phyloP scores from a whole-genome alignment of 2,329 filamentous ascomycete genomes.

The Phialophora tarda region DNA sequence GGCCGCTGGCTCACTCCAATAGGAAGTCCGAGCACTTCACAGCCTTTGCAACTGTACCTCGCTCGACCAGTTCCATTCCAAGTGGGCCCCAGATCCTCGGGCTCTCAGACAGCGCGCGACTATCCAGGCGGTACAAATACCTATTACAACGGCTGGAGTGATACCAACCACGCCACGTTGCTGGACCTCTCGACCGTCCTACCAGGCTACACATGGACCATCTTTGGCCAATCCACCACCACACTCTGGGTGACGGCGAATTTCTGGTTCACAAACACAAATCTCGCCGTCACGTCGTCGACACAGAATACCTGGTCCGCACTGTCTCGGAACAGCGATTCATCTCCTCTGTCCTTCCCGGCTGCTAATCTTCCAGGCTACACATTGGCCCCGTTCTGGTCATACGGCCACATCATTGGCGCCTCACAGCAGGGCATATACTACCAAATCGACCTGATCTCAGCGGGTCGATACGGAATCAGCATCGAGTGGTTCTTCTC shows the following conservation, averaged over 20 bases:
- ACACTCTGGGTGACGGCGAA: constrained; percentile 51
- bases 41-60: background rate
- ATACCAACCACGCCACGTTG: background rate
- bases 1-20: constrained; percentile 4
- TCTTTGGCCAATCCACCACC: constrained; percentile 51
- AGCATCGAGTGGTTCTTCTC: constrained; percentile 28
- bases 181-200: background rate
- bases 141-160: background rate
- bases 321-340: background rate
- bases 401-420: constrained; percentile 16
- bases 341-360: background rate
- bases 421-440: constrained; percentile 30
- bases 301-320: constrained; percentile 10
- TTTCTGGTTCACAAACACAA: constrained; percentile 47
- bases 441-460: constrained; percentile 29
- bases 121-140: background rate
- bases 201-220: constrained; percentile 6
- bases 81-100: background rate
- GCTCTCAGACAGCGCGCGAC: background rate
- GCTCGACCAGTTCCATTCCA: background rate
- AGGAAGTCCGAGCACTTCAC: background rate
- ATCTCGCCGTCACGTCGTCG: constrained; percentile 10
- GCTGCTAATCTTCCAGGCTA: background rate
- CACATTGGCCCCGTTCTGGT: constrained; percentile 24
- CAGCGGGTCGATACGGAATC: constrained; percentile 20